Conservation (phyloP, 768 basidiomycete species). For the Dacryopinax spathularia region DNA sequence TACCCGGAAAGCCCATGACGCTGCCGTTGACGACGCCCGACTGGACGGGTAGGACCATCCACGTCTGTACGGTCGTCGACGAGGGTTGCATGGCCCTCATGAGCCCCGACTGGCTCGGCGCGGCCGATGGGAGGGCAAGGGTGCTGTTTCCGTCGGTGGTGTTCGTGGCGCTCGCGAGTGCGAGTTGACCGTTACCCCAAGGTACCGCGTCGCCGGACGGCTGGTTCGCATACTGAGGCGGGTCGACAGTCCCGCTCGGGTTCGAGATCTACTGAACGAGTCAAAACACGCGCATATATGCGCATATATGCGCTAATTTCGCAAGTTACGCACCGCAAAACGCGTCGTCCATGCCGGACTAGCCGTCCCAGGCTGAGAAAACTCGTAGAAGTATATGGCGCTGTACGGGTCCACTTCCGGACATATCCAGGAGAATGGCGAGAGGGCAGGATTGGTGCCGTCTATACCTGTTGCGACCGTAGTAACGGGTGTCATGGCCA, state of each 20-base stretch:
- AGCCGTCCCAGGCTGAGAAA: neutral
- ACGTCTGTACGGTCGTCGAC: neutral
- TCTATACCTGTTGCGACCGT: slow-evolving; percentile 22
- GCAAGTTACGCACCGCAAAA: slow-evolving; percentile 23
- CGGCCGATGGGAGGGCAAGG: neutral
- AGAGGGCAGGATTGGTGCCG: slow-evolving; percentile 22
- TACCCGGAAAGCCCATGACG: neutral
- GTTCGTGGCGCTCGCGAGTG: slow-evolving; percentile 17
- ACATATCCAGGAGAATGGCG: slow-evolving; percentile 27
- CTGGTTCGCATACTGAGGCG: slow-evolving; percentile 22
- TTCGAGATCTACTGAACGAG: slow-evolving; percentile 24
- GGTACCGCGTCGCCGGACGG: slow-evolving; percentile 26
- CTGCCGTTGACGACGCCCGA: neutral
- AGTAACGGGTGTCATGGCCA: slow-evolving; percentile 24
- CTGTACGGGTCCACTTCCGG: slow-evolving; percentile 28
- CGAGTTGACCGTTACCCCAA: slow-evolving; percentile 32
- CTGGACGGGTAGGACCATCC: neutral
- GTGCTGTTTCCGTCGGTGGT: neutral
- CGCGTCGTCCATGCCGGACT: slow-evolving; percentile 27
- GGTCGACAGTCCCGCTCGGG: slow-evolving; percentile 17
- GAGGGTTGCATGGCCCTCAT: neutral
- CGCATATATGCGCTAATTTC: neutral
- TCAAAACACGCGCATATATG: no score
- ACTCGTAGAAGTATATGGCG: slow-evolving; percentile 30
- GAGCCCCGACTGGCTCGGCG: neutral